Conservation (phyloP, 1,284 basidiomycete species). For the Naganishia sp. region DNA sequence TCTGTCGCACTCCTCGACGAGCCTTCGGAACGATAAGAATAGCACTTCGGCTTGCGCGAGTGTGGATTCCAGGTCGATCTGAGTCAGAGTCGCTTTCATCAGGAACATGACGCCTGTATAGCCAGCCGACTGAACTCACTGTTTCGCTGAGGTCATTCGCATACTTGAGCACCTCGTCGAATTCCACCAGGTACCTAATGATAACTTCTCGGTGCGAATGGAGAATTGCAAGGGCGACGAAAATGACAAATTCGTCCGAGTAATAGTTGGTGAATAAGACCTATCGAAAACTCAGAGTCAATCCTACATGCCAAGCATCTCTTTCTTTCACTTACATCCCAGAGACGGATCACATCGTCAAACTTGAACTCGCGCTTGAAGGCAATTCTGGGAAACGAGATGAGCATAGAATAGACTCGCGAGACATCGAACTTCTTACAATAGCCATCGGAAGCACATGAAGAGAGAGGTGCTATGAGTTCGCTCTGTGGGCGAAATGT, state of each 20-base stretch:
- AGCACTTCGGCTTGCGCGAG: slow-evolving; percentile 91
- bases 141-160: slow-evolving; percentile 92
- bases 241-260: slow-evolving; percentile 84
- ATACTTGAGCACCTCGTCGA: slow-evolving; percentile 74
- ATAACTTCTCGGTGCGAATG: slow-evolving; percentile 93
- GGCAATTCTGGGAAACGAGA: slow-evolving; percentile 57
- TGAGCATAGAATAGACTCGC: slow-evolving; percentile 56
- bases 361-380: slow-evolving; percentile 97
- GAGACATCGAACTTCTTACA: slow-evolving; percentile 35
- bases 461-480: slow-evolving; percentile 91
- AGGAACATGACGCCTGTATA: not conserved
- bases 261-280: slow-evolving; percentile 91
- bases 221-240: slow-evolving; percentile 88
- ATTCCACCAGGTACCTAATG: slow-evolving; percentile 84
- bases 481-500: slow-evolving; percentile 63
- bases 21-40: slow-evolving; percentile 59
- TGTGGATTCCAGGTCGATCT: slow-evolving; percentile 84
- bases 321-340: slow-evolving; percentile 65
- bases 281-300: slow-evolving; percentile 34
- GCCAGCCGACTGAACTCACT: slow-evolving; percentile 38
- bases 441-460: slow-evolving; percentile 87
- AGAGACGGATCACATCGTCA: slow-evolving; percentile 80
- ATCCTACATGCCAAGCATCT: not conserved
- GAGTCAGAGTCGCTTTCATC: not conserved
- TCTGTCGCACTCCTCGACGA: slow-evolving; percentile 81